These are phyloP conservation scores for Fraxinus pennsylvanica DNA, from an alignment of 257 asterid species.

Conservation along the genomic window DNA sequence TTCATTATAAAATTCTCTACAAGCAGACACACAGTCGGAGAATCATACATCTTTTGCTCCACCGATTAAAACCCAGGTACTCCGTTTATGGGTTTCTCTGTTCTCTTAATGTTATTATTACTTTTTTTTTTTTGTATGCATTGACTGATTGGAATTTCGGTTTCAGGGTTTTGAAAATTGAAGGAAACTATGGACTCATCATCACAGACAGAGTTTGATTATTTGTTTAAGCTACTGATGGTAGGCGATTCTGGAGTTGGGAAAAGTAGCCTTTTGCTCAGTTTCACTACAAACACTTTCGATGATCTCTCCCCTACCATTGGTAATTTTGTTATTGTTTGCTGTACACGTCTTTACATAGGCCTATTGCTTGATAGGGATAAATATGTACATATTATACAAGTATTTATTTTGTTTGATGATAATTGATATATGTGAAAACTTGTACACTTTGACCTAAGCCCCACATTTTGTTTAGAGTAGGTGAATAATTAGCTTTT, in stretches of 20 bases:
- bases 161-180: constrained; percentile 9
- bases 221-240: constrained; percentile 41
- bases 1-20: neutral
- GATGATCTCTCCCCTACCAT: constrained; percentile 90
- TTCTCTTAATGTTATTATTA: neutral
- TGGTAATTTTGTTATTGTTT: constrained; percentile 25
- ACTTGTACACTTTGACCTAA: neutral
- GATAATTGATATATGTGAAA: neutral
- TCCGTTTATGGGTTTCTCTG: neutral
- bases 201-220: constrained; percentile 44
- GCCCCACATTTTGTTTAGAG: neutral
- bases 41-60: neutral
- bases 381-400: neutral
- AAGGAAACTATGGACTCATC: constrained; percentile 39
- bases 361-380: neutral
- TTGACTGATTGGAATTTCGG: neutral
- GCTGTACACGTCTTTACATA: too few species aligned
- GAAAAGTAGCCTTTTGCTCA: constrained; percentile 80
- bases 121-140: neutral
- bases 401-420: neutral
- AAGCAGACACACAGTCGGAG: neutral
- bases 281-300: constrained; percentile 80
- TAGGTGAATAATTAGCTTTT: neutral
- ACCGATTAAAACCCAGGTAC: neutral
- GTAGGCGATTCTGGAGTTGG: constrained; percentile 97